Conservation (phyloP, 2,329 filamentous ascomycete genomes). For the Stagonosporopsis tanaceti region DNA sequence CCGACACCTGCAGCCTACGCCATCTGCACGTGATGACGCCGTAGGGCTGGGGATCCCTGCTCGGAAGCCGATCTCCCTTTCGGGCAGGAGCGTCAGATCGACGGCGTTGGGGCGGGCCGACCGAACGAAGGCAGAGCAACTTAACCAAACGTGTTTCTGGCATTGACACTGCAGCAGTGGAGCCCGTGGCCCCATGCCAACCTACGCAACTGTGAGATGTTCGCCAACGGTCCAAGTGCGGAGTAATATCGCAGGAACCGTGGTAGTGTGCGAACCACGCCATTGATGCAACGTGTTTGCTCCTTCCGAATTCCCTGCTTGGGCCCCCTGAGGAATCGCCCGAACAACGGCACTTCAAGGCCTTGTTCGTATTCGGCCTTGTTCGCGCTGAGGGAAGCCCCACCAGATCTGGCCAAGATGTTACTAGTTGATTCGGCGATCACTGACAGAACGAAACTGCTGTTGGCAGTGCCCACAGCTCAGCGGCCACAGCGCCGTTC, state of each 20-base stretch:
- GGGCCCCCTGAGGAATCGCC: slow-evolving; percentile 11
- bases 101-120: slow-evolving; percentile 27
- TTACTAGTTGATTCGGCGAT: slow-evolving; percentile 2
- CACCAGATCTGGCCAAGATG: slow-evolving; percentile 8
- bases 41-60: slow-evolving; percentile 10
- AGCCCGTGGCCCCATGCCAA: slow-evolving; percentile 12
- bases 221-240: slow-evolving; percentile 15
- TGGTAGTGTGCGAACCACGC: slow-evolving; percentile 1
- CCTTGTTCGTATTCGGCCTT: slow-evolving; percentile 13
- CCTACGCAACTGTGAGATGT: slow-evolving; percentile 10
- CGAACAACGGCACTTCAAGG: slow-evolving; percentile 5
- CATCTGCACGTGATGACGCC: slow-evolving; percentile 5
- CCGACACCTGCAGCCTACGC: slow-evolving; percentile 1
- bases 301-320: not conserved
- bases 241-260: slow-evolving; percentile 4
- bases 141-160: slow-evolving; percentile 16
- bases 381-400: slow-evolving; percentile 4
- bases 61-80: slow-evolving; percentile 18
- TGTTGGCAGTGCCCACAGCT: not conserved
- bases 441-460: slow-evolving; percentile 2
- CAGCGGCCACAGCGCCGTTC: slow-evolving; percentile 8
- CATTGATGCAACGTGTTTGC: slow-evolving; percentile 8
- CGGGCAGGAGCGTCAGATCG: slow-evolving; percentile 24
- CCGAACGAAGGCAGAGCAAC: slow-evolving; percentile 11
- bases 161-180: slow-evolving; percentile 15